Conservation (phyloP, 108 stramenopile genomes). For the Skeletonema tropicum region DNA sequence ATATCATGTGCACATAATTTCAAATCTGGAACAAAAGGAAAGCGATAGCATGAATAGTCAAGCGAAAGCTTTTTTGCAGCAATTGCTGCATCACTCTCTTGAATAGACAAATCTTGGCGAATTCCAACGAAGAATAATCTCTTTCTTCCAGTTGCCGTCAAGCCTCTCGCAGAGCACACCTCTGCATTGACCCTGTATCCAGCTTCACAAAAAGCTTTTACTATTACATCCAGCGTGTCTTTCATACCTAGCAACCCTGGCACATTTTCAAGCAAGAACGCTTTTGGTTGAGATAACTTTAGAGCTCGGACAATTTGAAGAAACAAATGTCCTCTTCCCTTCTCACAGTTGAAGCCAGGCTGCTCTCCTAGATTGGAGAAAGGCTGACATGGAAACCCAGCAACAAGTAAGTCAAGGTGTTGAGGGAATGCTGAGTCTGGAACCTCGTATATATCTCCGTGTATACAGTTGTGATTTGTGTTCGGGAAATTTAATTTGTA, state of each 20-base stretch:
- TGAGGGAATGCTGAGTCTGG: slow-evolving; percentile 40
- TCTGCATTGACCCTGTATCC: slow-evolving; percentile 71
- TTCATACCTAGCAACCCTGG: slow-evolving; percentile 69
- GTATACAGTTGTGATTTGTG: slow-evolving; percentile 33
- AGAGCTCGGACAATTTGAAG: slow-evolving; percentile 75
- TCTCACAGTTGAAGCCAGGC: slow-evolving; percentile 67
- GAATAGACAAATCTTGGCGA: slow-evolving; percentile 38
- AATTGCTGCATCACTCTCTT: neutral
- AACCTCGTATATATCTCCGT: slow-evolving; percentile 67
- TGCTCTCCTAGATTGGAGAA: slow-evolving; percentile 65
- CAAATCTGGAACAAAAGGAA: slow-evolving; percentile 81
- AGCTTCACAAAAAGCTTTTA: slow-evolving; percentile 57
- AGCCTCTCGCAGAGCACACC: slow-evolving; percentile 68
- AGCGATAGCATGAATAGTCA: slow-evolving; percentile 45
- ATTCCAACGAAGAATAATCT: slow-evolving; percentile 78
- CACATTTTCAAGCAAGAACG: slow-evolving; percentile 84
- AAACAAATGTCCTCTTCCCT: slow-evolving; percentile 69
- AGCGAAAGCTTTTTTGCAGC: slow-evolving; percentile 15
- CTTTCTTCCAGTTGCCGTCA: slow-evolving; percentile 69
- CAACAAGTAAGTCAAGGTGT: slow-evolving; percentile 63
- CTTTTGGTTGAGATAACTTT: slow-evolving; percentile 60
- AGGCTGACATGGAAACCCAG: slow-evolving; percentile 86
- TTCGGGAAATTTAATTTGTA: slow-evolving; percentile 67
- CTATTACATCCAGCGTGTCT: slow-evolving; percentile 51
- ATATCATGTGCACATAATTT: slow-evolving; percentile 61